Evolutionary conservation across 495 filamentous ascomycete species (phyloP).

Genomic region (Penicillium robsamsonii): DNA sequence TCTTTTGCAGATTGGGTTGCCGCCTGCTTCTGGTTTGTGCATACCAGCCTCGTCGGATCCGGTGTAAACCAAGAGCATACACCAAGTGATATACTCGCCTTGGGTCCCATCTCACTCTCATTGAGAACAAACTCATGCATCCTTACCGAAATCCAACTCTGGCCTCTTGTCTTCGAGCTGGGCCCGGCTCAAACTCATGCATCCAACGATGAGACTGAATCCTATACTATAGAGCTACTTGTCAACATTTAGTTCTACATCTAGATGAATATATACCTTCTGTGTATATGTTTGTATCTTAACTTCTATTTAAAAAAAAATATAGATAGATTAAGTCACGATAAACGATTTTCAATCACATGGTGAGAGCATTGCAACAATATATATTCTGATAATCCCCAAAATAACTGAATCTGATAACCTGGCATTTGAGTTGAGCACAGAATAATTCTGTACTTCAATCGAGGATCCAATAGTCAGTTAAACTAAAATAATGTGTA

Average conservation of each 20-base stretch:
- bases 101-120: not conserved
- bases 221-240: not conserved
- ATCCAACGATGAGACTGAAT: not conserved
- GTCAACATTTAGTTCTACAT: not conserved
- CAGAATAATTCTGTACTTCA: not conserved
- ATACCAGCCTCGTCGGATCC: not conserved
- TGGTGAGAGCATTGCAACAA: not conserved
- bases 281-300: not conserved
- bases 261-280: not conserved
- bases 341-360: not conserved
- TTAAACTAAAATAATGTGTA: not conserved
- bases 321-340: too few species aligned
- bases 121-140: not conserved
- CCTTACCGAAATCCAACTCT: not conserved
- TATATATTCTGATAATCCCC: not conserved
- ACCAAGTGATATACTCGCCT: not conserved
- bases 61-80: not conserved
- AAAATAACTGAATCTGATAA: not conserved
- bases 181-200: not conserved
- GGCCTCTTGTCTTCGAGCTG: too few species aligned
- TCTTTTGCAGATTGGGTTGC: not conserved
- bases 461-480: not conserved
- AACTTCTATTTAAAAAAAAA: too few species aligned
- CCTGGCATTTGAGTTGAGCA: not conserved
- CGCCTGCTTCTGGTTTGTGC: not conserved